These are phyloP conservation scores for Suillus paluster DNA, from an alignment of 768 basidiomycete genomes.

Conservation along the genomic window DNA sequence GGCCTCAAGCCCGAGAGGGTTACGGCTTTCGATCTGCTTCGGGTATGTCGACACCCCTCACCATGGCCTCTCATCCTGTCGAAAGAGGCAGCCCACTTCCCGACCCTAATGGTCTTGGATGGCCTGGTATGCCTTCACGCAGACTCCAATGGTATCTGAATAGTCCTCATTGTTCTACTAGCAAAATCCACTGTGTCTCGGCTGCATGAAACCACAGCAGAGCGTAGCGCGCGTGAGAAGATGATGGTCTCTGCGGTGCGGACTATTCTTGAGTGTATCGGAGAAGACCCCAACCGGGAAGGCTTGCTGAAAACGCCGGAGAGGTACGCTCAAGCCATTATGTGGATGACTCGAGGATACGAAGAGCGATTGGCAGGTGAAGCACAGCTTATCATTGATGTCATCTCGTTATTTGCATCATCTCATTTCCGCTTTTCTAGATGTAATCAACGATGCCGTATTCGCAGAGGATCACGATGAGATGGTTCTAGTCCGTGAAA, in stretches of 20 bases:
- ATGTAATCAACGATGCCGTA: conserved; percentile 98
- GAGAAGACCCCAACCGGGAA: conserved; percentile 96
- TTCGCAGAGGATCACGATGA: conserved; percentile 99
- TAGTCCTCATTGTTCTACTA: conserved; percentile 35
- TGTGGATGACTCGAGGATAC: conserved; percentile 99
- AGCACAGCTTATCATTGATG: conserved; percentile 21
- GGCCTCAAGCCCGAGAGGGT: conserved; percentile 63
- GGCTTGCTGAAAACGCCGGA: conserved; percentile 92
- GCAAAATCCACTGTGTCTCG: conserved; percentile 91
- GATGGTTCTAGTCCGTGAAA: conserved; percentile 98
- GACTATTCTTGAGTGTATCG: conserved; percentile 94
- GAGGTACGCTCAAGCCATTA: conserved; percentile 92
- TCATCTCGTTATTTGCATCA: conserved; percentile 10
- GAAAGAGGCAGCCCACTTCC: conserved; percentile 41
- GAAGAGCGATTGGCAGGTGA: conserved; percentile 91
- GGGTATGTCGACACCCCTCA: conserved; percentile 65
- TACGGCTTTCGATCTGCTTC: conserved; percentile 82
- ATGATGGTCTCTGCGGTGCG: conserved; percentile 85
- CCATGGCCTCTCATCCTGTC: conserved; percentile 30
- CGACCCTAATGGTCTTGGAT: conserved; percentile 80
- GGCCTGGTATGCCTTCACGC: conserved; percentile 82
- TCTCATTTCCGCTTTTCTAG: conserved; percentile 44
- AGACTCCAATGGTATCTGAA: conserved; percentile 11
- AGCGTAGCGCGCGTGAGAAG: conserved; percentile 72
- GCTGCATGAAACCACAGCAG: conserved; percentile 76